Percentiles rank a stretch among this genome's conserved stretches.
Evolutionary conservation across 2,329 filamentous ascomycete species (phyloP).

Genomic region (Penicillium glabrum): DNA sequence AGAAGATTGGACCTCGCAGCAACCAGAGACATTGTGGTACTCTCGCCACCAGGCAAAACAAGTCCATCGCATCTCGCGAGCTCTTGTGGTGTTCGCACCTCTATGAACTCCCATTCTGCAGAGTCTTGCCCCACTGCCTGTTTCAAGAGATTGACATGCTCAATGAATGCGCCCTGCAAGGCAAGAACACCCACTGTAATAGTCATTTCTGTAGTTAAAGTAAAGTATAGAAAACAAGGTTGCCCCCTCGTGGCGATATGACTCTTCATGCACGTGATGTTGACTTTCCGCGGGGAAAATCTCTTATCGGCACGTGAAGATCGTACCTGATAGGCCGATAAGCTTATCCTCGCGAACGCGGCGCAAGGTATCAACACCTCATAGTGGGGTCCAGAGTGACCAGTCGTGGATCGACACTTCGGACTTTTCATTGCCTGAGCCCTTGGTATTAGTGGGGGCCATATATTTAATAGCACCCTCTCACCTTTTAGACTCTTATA

Average conservation of each 20-base stretch:
- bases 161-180: slow-evolving; percentile 88
- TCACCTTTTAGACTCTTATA: background rate
- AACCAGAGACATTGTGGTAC: slow-evolving; percentile 87
- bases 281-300: slow-evolving; percentile 1
- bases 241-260: background rate
- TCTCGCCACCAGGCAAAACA: slow-evolving; percentile 91
- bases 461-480: background rate
- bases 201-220: slow-evolving; percentile 24
- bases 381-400: background rate
- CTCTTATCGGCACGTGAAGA: background rate
- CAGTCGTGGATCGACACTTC: background rate
- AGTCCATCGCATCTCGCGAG: slow-evolving; percentile 75
- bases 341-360: background rate
- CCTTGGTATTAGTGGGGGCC: background rate
- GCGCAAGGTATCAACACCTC: background rate
- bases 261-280: slow-evolving; percentile 2
- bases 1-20: slow-evolving; percentile 78
- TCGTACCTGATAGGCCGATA: background rate
- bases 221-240: slow-evolving; percentile 2
- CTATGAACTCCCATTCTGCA: slow-evolving; percentile 62
- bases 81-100: slow-evolving; percentile 75
- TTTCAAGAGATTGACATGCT: slow-evolving; percentile 77
- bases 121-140: slow-evolving; percentile 55
- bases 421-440: background rate
- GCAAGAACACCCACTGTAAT: slow-evolving; percentile 66